phyloP scores from a whole-genome alignment of 2,329 filamentous ascomycete genomes.

The Fusarium austroafricanum region DNA sequence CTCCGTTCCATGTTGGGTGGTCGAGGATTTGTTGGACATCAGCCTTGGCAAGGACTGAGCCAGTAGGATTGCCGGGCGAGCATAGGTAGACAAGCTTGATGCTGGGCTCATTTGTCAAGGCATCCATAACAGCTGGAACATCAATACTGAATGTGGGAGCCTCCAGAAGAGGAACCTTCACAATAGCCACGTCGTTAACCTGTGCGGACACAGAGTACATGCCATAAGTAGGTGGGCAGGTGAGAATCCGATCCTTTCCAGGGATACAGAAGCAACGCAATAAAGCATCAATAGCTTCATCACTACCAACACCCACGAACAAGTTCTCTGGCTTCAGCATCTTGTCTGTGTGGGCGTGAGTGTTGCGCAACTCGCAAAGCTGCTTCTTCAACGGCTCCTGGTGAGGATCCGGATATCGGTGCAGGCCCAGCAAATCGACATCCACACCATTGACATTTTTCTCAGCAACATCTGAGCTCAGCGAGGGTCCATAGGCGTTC shows the following conservation, averaged over 20 bases:
- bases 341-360: conserved; percentile 80
- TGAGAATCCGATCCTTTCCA: conserved; percentile 88
- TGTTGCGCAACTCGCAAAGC: conserved; percentile 89
- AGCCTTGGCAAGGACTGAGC: conserved; percentile 78
- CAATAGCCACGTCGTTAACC: conserved; percentile 89
- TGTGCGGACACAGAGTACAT: conserved; percentile 97
- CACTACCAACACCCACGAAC: conserved; percentile 94
- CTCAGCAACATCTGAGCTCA: conserved; percentile 61
- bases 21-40: conserved; percentile 80
- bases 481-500: conserved; percentile 90
- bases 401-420: conserved; percentile 97
- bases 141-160: conserved; percentile 81
- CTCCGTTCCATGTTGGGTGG: conserved; percentile 93
- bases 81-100: conserved; percentile 95
- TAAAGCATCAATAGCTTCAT: conserved; percentile 96
- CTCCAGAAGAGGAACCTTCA: conserved; percentile 84
- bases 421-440: conserved; percentile 81
- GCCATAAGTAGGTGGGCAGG: conserved; percentile 96
- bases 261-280: conserved; percentile 93
- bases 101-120: conserved; percentile 67
- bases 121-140: conserved; percentile 72
- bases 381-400: conserved; percentile 86
- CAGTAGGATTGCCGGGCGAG: conserved; percentile 95
- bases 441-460: conserved; percentile 53
- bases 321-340: conserved; percentile 82